These are phyloP conservation scores for Ilyonectria sp. DNA, from an alignment of 2,329 filamentous ascomycete genomes.

Conservation along the genomic window DNA sequence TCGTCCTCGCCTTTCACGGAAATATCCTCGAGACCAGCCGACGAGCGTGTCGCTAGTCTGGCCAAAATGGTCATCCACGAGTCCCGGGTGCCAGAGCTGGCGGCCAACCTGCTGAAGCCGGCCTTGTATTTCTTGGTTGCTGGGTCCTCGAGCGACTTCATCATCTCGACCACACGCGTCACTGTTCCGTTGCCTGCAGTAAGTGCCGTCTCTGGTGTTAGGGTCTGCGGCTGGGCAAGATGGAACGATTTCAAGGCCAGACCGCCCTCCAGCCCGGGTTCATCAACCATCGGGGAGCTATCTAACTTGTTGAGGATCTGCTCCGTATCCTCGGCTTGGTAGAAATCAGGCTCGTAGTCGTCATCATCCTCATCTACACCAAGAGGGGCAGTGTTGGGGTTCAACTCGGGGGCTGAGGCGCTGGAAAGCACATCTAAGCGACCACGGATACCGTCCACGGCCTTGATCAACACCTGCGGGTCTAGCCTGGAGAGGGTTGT, in stretches of 20 bases:
- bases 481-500: conserved; percentile 83
- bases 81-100: conserved; percentile 86
- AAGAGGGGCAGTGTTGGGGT: conserved; percentile 72
- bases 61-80: conserved; percentile 93
- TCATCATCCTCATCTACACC: conserved; percentile 84
- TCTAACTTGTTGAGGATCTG: conserved; percentile 86
- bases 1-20: conserved; percentile 71
- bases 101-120: conserved; percentile 88
- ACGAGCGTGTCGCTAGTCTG: conserved; percentile 85
- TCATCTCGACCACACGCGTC: conserved; percentile 82
- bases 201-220: conserved; percentile 80
- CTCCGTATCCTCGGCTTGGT: conserved; percentile 81
- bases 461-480: conserved; percentile 76
- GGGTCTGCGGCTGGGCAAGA: conserved; percentile 81
- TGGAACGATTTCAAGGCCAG: conserved; percentile 84
- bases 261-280: conserved; percentile 52
- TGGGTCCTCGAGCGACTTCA: conserved; percentile 80
- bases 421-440: conserved; percentile 64
- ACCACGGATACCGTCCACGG: conserved; percentile 75
- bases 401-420: conserved; percentile 62
- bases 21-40: conserved; percentile 76
- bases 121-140: conserved; percentile 73
- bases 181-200: conserved; percentile 83
- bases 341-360: conserved; percentile 92
- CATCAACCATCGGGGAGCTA: conserved; percentile 70